These are phyloP conservation scores for Serendipita sp. DNA, from an alignment of 768 basidiomycete species.

Conservation along the genomic window DNA sequence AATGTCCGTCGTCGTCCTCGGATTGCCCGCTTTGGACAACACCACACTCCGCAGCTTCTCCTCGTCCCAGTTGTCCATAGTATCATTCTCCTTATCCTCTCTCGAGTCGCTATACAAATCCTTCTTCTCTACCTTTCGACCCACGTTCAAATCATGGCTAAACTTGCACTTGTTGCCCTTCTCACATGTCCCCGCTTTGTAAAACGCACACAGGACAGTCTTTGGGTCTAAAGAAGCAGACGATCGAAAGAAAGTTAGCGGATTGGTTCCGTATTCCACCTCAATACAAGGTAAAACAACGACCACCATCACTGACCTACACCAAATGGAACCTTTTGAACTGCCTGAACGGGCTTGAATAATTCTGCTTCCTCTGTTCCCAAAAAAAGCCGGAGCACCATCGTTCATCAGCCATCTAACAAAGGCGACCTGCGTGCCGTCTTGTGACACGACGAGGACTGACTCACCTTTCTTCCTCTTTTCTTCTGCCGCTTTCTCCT, in stretches of 20 bases:
- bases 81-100: slow-evolving; percentile 69
- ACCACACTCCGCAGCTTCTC: slow-evolving; percentile 86
- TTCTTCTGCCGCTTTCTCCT: slow-evolving; percentile 64
- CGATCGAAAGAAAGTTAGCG: no score
- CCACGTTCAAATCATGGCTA: slow-evolving; percentile 82
- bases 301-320: slow-evolving; percentile 30
- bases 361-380: slow-evolving; percentile 57
- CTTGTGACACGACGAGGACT: no score
- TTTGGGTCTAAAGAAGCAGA: slow-evolving; percentile 66
- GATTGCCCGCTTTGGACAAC: slow-evolving; percentile 74
- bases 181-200: slow-evolving; percentile 83
- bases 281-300: not conserved
- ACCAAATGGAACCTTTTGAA: slow-evolving; percentile 83
- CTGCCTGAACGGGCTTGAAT: slow-evolving; percentile 53
- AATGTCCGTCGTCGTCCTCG: slow-evolving; percentile 86
- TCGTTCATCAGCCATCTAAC: no score
- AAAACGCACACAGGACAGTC: slow-evolving; percentile 82
- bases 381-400: slow-evolving; percentile 7
- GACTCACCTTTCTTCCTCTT: slow-evolving; percentile 42
- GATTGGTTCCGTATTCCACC: no score
- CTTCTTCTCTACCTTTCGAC: slow-evolving; percentile 86
- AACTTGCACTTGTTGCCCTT: slow-evolving; percentile 96
- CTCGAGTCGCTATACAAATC: slow-evolving; percentile 82
- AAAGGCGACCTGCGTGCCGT: no score
- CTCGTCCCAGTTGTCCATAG: slow-evolving; percentile 97